phyloP scores from a whole-genome alignment of 257 asterid species.

The Agastache rugosa region DNA sequence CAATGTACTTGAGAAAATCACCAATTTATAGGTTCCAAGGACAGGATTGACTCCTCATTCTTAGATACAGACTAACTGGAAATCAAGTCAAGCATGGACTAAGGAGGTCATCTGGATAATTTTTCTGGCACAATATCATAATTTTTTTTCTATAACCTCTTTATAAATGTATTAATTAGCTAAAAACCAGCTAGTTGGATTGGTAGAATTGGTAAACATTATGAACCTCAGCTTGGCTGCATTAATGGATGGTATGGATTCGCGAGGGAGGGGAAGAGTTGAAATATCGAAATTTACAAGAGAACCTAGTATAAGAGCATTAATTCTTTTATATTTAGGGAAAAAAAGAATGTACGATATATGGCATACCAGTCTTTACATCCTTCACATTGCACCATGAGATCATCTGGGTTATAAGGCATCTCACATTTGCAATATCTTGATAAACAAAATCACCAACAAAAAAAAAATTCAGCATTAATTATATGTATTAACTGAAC shows the following conservation, averaged over 20 bases:
- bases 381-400: conserved; percentile 90
- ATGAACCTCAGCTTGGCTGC: background rate
- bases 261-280: background rate
- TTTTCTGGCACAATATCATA: background rate
- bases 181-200: conserved; percentile 1
- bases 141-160: background rate
- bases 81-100: conserved; percentile 7
- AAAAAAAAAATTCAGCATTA: background rate
- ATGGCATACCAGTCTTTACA: conserved; percentile 63
- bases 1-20: background rate
- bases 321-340: background rate
- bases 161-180: background rate
- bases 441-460: conserved; percentile 30
- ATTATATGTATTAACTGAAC: conserved; percentile 5
- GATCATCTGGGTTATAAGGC: conserved; percentile 92
- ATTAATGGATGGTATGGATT: background rate
- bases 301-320: background rate
- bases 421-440: conserved; percentile 91
- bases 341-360: background rate
- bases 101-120: background rate
- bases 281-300: background rate
- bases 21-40: background rate
- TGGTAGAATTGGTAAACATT: background rate
- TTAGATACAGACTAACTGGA: background rate
- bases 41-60: background rate